Conservation (phyloP, 2,329 filamentous ascomycete genomes). For the Tolypocladium album region DNA sequence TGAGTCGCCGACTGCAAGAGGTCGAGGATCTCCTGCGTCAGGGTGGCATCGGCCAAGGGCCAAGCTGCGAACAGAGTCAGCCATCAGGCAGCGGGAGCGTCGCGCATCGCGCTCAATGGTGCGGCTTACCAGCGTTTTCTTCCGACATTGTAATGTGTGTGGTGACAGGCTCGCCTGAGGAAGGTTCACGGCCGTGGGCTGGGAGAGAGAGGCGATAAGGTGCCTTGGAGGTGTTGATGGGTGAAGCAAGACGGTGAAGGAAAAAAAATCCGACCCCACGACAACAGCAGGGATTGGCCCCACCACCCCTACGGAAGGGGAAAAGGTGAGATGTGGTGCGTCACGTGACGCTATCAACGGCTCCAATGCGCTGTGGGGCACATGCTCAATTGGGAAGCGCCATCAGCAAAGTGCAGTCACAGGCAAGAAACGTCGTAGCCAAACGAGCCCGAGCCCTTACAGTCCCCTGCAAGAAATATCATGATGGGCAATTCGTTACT, state of each 20-base stretch:
- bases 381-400: too few species aligned
- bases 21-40: slow-evolving; percentile 75
- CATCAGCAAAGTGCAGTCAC: neutral
- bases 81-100: neutral
- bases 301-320: neutral
- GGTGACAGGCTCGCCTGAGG: slow-evolving; percentile 19
- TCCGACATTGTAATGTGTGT: slow-evolving; percentile 12
- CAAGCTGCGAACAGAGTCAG: slow-evolving; percentile 35
- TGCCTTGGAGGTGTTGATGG: slow-evolving; percentile 3
- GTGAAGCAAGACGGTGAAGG: neutral
- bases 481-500: neutral
- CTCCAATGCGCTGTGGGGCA: neutral
- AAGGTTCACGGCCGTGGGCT: slow-evolving; percentile 46
- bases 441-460: neutral
- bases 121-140: slow-evolving; percentile 12
- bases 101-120: neutral
- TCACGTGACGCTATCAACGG: neutral
- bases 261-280: slow-evolving; percentile 3
- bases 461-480: neutral
- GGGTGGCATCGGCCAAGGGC: slow-evolving; percentile 61
- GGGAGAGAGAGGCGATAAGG: neutral
- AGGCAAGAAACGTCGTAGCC: neutral
- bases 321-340: neutral
- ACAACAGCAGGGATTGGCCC: neutral
- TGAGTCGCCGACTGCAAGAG: slow-evolving; percentile 63